These are phyloP conservation scores for Globisporangium mamillatum DNA, from an alignment of 352 stramenopile species.

Conservation along the genomic window DNA sequence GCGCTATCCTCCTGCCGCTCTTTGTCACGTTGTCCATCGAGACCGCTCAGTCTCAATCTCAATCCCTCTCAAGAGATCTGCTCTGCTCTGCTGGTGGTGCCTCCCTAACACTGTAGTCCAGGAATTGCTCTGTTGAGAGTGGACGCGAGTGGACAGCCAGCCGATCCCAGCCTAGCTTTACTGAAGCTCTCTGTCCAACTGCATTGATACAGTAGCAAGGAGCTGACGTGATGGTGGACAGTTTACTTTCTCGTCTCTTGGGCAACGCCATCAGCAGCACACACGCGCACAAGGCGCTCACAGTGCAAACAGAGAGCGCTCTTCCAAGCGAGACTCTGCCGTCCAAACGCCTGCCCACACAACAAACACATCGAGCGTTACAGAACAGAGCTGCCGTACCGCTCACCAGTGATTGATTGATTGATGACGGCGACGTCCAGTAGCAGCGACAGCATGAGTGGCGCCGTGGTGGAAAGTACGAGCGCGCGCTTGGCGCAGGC, in stretches of 20 bases:
- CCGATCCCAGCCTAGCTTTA: neutral
- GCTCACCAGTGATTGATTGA: neutral
- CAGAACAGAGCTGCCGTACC: neutral
- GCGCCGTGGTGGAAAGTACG: neutral
- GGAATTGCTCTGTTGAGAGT: neutral
- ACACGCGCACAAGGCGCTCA: neutral
- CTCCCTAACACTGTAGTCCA: neutral
- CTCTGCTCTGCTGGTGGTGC: no score
- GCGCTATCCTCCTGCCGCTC: neutral
- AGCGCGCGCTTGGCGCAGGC: neutral
- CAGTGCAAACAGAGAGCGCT: neutral
- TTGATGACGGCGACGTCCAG: neutral
- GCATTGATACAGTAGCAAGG: neutral
- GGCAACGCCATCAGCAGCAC: neutral
- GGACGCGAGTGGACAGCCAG: neutral
- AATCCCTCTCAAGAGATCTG: neutral
- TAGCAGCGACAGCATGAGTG: neutral
- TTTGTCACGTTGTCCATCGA: neutral
- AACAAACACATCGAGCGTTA: neutral
- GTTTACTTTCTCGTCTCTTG: neutral
- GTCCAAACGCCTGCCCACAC: neutral
- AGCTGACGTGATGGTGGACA: neutral
- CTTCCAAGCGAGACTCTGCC: neutral
- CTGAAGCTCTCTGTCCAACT: neutral
- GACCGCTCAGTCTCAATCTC: neutral